Evolutionary conservation across 1,284 basidiomycete genomes (phyloP), one percentile per base, ranked within the genome.

Genomic region (Caloboletus firmus): DNA sequence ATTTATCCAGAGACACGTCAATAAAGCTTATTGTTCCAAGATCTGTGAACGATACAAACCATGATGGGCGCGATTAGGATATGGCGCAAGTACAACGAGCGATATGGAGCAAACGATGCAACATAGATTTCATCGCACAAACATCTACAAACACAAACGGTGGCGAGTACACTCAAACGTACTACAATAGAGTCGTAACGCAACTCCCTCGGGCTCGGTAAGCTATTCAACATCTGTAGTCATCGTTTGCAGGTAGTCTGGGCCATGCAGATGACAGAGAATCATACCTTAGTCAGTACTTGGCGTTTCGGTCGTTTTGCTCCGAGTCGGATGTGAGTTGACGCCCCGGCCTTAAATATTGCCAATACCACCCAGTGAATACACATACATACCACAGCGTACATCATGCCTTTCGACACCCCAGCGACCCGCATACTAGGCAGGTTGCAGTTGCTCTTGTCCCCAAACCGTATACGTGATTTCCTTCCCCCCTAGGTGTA

Each of bases 1-100:
- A 24, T 35, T 34, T 26, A 7, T 43, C 42, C 31, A 36, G 10
- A 51, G 1, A 45, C 6, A 40, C 4, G 48, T 62, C 52, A 59
- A 22, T 30, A 22, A 57, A 46, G 9, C 12, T 15, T 4, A 10
- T 20, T 52, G 4, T 15, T n/a, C 8, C 4, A 26, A 20, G 49
- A 59, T 60, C 58, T 56, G 48, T 39, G 49, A 24, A 42, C 46
- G 58, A 57, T 51, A 65, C 80, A 68, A 55, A 87, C 86, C 86
- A 89, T 89, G 80, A 68, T 81, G 81, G 76, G 62, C 66, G 64
- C 71, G 66, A 74, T 65, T 59, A 54, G 37, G 57, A 59, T 63
- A 57, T 59, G 61, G 54, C 43, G 22, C 43, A 31, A 48, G 49
- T 34, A 51, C 59, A 67, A 69, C 53, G 41, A 52, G 35, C 56